A percentile compares a stretch with the other conserved stretches of the same genome.
Conservation (phyloP, 331 rosid species). For the Stylosanthes scabra region DNA sequence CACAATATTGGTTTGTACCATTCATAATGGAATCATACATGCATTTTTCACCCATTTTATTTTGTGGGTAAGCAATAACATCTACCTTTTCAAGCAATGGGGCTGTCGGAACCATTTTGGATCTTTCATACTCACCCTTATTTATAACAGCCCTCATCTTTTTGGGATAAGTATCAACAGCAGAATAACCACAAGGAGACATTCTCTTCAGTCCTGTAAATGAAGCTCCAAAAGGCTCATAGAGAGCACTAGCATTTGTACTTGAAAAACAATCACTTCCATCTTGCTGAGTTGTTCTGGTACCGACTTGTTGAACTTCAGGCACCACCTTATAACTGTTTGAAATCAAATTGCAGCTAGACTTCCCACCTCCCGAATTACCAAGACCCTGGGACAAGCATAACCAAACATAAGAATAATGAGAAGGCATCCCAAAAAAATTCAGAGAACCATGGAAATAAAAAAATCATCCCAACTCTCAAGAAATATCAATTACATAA, state of each 20-base stretch:
- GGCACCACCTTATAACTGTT: slow-evolving; percentile 36
- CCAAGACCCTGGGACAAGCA: slow-evolving; percentile 47
- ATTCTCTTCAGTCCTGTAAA: slow-evolving; percentile 63
- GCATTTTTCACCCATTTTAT: slow-evolving; percentile 66
- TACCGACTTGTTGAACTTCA: slow-evolving; percentile 30
- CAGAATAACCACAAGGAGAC: slow-evolving; percentile 49
- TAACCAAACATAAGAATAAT: slow-evolving; percentile 19
- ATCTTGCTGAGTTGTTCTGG: not conserved
- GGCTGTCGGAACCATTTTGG: slow-evolving; percentile 36
- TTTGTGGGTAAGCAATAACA: slow-evolving; percentile 70
- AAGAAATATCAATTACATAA: slow-evolving; percentile 8
- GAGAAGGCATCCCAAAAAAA: slow-evolving; percentile 9
- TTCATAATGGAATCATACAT: slow-evolving; percentile 59
- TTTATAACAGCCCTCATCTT: slow-evolving; percentile 60
- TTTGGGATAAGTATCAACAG: slow-evolving; percentile 53
- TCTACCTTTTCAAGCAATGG: slow-evolving; percentile 69
- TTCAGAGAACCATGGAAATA: slow-evolving; percentile 20
- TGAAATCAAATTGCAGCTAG: slow-evolving; percentile 31
- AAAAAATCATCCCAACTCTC: not conserved
- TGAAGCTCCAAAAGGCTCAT: slow-evolving; percentile 48
- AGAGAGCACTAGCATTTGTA: slow-evolving; percentile 42
- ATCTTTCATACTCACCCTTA: slow-evolving; percentile 42
- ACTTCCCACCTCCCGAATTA: slow-evolving; percentile 32
- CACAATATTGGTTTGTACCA: slow-evolving; percentile 51
- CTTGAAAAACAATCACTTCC: slow-evolving; percentile 42